Evolutionary conservation across 1,284 basidiomycete species (phyloP).

Genomic region (Ceratobasidium sp.): DNA sequence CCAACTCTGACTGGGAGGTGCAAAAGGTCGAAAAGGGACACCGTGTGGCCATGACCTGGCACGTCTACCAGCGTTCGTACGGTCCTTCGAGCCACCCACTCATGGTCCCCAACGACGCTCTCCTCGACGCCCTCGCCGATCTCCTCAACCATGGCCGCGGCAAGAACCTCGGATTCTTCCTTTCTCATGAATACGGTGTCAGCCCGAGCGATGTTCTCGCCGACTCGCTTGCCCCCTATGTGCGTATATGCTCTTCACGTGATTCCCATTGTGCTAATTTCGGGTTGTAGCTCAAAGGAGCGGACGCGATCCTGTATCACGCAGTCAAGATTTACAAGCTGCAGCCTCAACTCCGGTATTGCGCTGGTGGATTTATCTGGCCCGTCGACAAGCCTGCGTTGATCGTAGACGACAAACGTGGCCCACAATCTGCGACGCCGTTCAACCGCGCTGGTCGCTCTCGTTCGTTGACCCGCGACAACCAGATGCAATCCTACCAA

Average conservation of each 20-base stretch:
- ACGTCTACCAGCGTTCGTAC: conserved; percentile 69
- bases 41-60: conserved; percentile 70
- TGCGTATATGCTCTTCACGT: conserved; percentile 49
- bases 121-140: conserved; percentile 60
- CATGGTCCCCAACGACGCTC: conserved; percentile 71
- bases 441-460: conserved; percentile 34
- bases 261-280: conserved; percentile 17
- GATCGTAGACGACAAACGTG: conserved; percentile 54
- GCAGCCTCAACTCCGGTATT: conserved; percentile 73
- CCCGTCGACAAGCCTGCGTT: conserved; percentile 72
- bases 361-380: conserved; percentile 81
- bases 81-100: conserved; percentile 66
- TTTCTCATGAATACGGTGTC: conserved; percentile 72
- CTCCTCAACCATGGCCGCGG: conserved; percentile 69
- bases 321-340: conserved; percentile 78
- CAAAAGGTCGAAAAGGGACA: conserved; percentile 73
- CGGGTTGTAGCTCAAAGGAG: conserved; percentile 67
- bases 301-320: conserved; percentile 74
- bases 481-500: conserved; percentile 21
- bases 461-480: conserved; percentile 32
- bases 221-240: conserved; percentile 70
- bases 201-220: conserved; percentile 73
- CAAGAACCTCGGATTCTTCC: conserved; percentile 71
- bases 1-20: conserved; percentile 74
- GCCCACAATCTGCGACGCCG: conserved; percentile 46